phyloP scores from a whole-genome alignment of 768 basidiomycete genomes.

The Lactarius akahatsu region DNA sequence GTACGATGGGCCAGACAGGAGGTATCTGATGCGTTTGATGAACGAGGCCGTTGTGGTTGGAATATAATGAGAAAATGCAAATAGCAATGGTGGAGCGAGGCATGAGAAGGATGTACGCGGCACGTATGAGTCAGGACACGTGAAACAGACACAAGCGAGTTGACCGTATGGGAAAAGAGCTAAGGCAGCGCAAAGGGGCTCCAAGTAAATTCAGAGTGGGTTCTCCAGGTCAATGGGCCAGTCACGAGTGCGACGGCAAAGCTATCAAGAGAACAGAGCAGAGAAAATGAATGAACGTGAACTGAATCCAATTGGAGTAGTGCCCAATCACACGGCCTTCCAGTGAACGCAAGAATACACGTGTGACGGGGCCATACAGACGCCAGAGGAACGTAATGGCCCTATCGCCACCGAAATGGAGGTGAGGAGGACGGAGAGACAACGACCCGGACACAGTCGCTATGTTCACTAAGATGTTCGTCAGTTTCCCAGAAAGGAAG shows the following conservation, averaged over 20 bases:
- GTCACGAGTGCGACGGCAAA: not conserved
- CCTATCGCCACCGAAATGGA: not conserved
- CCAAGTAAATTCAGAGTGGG: not conserved
- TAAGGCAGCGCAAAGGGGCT: not conserved
- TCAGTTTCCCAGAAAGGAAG: no score
- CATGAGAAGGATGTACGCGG: not conserved
- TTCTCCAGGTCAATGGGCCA: not conserved
- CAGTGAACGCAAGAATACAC: no score
- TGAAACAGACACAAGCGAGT: not conserved
- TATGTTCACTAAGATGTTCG: no score
- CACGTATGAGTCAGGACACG: not conserved
- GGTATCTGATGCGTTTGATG: not conserved
- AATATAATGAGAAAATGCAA: not conserved
- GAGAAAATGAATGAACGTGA: not conserved
- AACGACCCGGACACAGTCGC: no score
- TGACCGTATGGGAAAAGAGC: not conserved
- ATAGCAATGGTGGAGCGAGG: not conserved
- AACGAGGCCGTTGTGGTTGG: not conserved
- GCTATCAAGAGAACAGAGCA: not conserved
- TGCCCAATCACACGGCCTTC: no score
- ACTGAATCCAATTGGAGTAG: no score
- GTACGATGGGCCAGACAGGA: not conserved
- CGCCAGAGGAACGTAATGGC: not conserved
- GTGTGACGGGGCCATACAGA: no score
- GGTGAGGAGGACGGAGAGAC: no score